Conservation (phyloP, 208 protist genomes). For the Trypanosoma theileri region DNA sequence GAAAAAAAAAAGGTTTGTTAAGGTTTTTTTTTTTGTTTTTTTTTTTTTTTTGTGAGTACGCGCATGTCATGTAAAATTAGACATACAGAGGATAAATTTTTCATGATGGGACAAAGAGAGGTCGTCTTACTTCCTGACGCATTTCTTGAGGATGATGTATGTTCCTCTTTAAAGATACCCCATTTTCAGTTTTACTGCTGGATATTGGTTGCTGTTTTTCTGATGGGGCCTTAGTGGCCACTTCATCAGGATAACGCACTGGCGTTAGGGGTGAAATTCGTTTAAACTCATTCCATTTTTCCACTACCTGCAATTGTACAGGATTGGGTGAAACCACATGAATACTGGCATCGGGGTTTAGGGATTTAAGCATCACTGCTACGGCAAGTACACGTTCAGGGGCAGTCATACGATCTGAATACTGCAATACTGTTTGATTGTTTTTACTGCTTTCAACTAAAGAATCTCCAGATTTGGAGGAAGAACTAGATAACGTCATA, state of each 20-base stretch:
- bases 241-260: constrained; percentile 74
- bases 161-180: neutral
- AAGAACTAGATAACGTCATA: neutral
- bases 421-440: constrained; percentile 28
- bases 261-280: constrained; percentile 28
- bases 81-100: neutral
- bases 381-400: constrained; percentile 76
- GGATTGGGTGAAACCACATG: constrained; percentile 71
- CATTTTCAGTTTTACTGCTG: neutral
- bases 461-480: neutral
- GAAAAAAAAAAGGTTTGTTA: no score
- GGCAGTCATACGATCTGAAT: constrained; percentile 50
- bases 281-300: constrained; percentile 50
- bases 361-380: constrained; percentile 82
- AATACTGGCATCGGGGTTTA: constrained; percentile 81
- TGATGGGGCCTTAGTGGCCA: constrained; percentile 59
- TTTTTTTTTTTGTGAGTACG: neutral
- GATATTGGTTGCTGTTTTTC: constrained; percentile 7
- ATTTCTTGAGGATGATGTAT: neutral
- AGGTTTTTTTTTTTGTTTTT: neutral
- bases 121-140: neutral
- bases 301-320: constrained; percentile 54
- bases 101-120: constrained; percentile 21
- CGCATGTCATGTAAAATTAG: neutral
- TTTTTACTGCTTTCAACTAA: neutral